Percentiles rank a stretch among this genome's conserved stretches.
These are phyloP conservation scores for Triticum turgidum DNA, from an alignment of 176 grass and related monocot species.

Conservation along the genomic window DNA sequence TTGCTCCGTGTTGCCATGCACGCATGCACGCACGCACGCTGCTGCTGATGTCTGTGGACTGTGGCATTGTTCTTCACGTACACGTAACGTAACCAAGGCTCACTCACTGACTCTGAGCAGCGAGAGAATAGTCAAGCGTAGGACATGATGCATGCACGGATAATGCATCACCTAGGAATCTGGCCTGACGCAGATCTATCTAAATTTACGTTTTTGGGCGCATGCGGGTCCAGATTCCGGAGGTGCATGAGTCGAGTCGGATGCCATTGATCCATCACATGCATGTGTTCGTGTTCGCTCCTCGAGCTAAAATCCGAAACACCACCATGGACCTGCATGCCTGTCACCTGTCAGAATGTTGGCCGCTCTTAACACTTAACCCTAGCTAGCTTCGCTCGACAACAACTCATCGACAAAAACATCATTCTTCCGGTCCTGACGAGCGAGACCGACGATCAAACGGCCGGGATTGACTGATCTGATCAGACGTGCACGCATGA, in stretches of 20 bases:
- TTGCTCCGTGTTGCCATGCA: background rate
- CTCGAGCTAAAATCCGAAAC: slow-evolving; percentile 27
- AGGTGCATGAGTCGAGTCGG: background rate
- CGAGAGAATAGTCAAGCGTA: background rate
- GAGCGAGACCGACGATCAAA: background rate
- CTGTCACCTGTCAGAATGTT: slow-evolving; percentile 11
- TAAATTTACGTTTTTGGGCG: background rate
- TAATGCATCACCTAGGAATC: background rate
- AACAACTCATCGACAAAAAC: background rate
- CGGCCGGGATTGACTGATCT: background rate
- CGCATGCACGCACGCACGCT: background rate
- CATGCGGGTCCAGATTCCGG: background rate
- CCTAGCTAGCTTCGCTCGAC: background rate
- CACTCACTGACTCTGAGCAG: background rate
- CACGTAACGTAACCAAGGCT: background rate
- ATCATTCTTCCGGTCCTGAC: background rate
- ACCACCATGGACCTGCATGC: background rate
- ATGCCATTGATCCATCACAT: slow-evolving; percentile 18
- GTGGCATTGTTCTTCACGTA: background rate
- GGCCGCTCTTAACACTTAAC: background rate
- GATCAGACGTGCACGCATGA: background rate
- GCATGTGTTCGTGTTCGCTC: background rate
- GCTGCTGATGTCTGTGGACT: background rate
- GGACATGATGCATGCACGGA: background rate
- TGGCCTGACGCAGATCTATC: background rate